Conservation (phyloP, 2,329 filamentous ascomycete species). For the Diplodia intermedia region DNA sequence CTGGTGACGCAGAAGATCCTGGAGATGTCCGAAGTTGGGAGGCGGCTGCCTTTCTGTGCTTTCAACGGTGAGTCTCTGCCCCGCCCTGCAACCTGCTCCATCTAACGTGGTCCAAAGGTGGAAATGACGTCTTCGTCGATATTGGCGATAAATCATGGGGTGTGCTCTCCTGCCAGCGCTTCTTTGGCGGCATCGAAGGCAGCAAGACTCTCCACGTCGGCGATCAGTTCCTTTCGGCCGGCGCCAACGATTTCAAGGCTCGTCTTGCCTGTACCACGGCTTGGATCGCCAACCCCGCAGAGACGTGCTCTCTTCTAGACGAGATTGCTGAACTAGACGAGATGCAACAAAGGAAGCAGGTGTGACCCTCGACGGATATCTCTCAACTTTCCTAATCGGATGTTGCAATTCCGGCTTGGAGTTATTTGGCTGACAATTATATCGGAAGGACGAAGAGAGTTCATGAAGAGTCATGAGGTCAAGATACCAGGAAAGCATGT, state of each 20-base stretch:
- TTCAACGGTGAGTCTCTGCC: conserved; percentile 73
- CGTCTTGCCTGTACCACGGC: conserved; percentile 90
- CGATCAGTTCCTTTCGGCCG: conserved; percentile 92
- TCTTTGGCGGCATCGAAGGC: conserved; percentile 78
- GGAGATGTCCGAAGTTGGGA: conserved; percentile 76
- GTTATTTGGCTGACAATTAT: conserved; percentile 8
- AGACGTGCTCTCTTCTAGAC: conserved; percentile 89
- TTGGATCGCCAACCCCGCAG: conserved; percentile 91
- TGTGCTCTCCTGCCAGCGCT: conserved; percentile 88
- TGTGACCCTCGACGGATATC: conserved; percentile 2
- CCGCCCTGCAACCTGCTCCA: not conserved
- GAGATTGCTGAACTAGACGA: conserved; percentile 67
- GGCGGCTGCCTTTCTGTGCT: conserved; percentile 84
- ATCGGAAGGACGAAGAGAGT: conserved; percentile 12
- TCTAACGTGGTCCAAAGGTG: conserved; percentile 57
- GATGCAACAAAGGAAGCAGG: conserved; percentile 42
- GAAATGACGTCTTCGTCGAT: conserved; percentile 97
- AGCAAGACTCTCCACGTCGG: conserved; percentile 90
- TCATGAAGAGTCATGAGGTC: conserved; percentile 17
- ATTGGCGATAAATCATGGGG: conserved; percentile 99
- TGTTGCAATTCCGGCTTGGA: conserved; percentile 12
- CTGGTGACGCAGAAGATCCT: conserved; percentile 92
- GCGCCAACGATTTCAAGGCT: conserved; percentile 97
- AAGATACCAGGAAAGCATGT: conserved; percentile 18
- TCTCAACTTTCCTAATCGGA: not conserved